Percentiles rank a stretch among this genome's conserved stretches.
Evolutionary conservation across 2,329 filamentous ascomycete species (phyloP).

Genomic region (Alternaria ventricosa): DNA sequence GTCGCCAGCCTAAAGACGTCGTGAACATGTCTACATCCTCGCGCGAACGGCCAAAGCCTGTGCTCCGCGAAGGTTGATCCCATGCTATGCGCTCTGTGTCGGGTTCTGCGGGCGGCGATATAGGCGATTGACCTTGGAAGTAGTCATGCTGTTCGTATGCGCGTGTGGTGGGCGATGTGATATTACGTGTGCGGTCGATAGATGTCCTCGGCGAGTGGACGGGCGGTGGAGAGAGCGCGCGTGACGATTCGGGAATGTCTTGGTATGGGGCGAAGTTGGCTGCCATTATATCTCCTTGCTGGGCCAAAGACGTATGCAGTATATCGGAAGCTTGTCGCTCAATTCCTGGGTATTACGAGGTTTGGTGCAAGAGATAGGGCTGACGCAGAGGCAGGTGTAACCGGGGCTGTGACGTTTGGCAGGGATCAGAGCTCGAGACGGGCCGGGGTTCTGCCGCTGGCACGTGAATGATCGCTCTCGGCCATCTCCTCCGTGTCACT

Average conservation of each 20-base stretch:
- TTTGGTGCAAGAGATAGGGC: constrained; percentile 14
- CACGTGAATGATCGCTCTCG: constrained; percentile 20
- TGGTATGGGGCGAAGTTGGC: constrained; percentile 92
- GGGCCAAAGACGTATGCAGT: background rate
- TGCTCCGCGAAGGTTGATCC: constrained; percentile 19
- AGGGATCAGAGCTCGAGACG: constrained; percentile 21
- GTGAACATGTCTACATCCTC: constrained; percentile 81
- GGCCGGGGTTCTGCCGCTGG: background rate
- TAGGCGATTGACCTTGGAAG: constrained; percentile 27
- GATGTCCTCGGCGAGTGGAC: constrained; percentile 49
- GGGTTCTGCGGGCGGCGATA: constrained; percentile 3
- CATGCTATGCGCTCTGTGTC: constrained; percentile 41
- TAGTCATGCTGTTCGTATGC: constrained; percentile 51
- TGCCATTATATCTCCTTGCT: constrained; percentile 23
- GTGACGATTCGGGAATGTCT: constrained; percentile 84
- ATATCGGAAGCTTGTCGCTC: background rate
- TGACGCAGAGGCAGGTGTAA: constrained; percentile 16
- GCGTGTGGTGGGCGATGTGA: constrained; percentile 42
- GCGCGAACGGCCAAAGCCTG: constrained; percentile 50
- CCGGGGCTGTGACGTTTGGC: constrained; percentile 21
- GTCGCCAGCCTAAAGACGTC: constrained; percentile 82
- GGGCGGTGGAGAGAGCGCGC: constrained; percentile 75
- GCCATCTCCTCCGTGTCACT: constrained; percentile 7
- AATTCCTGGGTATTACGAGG: background rate
- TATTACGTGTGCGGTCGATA: constrained; percentile 40